Conservation (phyloP, 768 basidiomycete genomes). For the Hygrocybe punicea region DNA sequence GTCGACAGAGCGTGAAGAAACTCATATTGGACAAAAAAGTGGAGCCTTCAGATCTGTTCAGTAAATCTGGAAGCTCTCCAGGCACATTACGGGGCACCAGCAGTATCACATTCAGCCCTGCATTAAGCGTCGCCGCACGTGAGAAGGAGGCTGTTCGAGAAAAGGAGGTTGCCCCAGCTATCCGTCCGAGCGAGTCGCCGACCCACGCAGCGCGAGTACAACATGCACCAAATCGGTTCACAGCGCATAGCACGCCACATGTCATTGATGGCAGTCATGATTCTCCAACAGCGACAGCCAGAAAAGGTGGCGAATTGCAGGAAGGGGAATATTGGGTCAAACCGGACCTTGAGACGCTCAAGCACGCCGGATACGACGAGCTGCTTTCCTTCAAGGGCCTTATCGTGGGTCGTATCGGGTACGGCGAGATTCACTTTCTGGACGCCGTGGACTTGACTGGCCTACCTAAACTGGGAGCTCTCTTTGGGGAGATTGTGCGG, state of each 20-base stretch:
- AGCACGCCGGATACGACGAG: conserved; percentile 67
- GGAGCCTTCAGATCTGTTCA: conserved; percentile 67
- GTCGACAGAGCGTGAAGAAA: conserved; percentile 86
- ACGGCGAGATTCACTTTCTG: conserved; percentile 81
- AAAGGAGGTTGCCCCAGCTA: conserved; percentile 49
- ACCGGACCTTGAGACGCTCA: conserved; percentile 71
- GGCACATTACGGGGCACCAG: conserved; percentile 40
- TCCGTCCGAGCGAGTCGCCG: conserved; percentile 34
- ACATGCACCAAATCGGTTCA: conserved; percentile 36
- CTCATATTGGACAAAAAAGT: conserved; percentile 84
- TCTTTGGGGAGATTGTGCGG: conserved; percentile 82
- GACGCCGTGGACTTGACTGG: conserved; percentile 85
- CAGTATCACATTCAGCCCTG: conserved; percentile 72
- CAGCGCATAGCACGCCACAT: conserved; percentile 35
- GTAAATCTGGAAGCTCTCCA: conserved; percentile 46
- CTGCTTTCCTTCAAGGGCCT: conserved; percentile 72
- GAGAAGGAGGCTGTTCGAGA: conserved; percentile 74
- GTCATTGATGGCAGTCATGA: conserved; percentile 1
- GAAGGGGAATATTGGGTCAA: conserved; percentile 92
- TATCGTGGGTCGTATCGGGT: conserved; percentile 87
- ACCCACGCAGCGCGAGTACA: conserved; percentile 20
- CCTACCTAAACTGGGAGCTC: conserved; percentile 69
- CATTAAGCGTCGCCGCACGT: conserved; percentile 68
- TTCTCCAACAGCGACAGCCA: conserved; percentile 7
- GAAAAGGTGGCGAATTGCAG: conserved; percentile 35